Base-by-base conservation (phyloP, 257 asterid genomes). In the Capsicum baccatum region DNA sequence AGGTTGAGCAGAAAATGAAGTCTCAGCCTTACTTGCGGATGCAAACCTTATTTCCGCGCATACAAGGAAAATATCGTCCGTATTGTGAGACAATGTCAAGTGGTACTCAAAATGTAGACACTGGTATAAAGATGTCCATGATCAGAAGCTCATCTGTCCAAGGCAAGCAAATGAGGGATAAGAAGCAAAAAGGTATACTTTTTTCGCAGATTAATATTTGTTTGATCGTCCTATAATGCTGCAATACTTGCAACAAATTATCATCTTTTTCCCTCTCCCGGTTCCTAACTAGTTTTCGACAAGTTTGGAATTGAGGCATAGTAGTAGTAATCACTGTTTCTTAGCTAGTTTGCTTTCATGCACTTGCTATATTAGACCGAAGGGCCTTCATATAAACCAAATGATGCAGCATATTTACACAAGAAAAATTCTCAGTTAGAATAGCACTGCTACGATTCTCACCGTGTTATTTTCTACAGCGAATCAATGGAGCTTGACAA, bases 1-100 rank as follows among this genome's bases (percentile, higher is more conserved):
- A 83, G 66, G 91, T 86, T 66, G 89, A 89, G 85, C 74, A 71
- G 54, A 83, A 83, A 84, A 81, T 89, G 85, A 85, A 74, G 17
- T 48, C 55, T 52, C 21, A 68, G 4, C 82, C 83, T 80, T 70
- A 66, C 85, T 70, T 19, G 83, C 69, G 86, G 87, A 67, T 80
- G 84, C 85, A 80, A 21, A 62, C 47, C 56, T 33, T 71, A 52
- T 14, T 64, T 7, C 54, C 79, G 52, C 35, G 60, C 70, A 47
- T 69, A 35, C 60, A 83, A 71, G 71, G 80, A 17, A 81, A 82
- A 67, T 89, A 89, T 66, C 81, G 37, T 59, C 88, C 91, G 14
- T 88, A 88, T 85, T 85, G 82, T 79, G 83, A 87, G 87, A 26
- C 33, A 26, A 33, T 33, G 64, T 39, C 82, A 54, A 78, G 12